These are phyloP conservation scores for Hyaloscypha variabilis DNA, from an alignment of 495 filamentous ascomycete genomes.

Conservation along the genomic window DNA sequence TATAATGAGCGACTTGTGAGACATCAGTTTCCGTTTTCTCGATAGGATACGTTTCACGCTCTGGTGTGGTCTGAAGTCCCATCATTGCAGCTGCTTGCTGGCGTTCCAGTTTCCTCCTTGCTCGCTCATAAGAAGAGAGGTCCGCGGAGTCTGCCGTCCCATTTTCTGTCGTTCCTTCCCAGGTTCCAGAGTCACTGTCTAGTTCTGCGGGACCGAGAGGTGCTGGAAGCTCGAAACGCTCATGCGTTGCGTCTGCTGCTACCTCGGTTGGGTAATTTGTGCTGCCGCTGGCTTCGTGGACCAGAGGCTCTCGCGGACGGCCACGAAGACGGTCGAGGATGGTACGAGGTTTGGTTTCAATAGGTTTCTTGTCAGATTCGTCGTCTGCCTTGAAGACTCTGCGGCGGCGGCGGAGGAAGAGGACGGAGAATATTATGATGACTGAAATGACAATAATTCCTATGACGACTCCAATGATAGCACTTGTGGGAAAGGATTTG, in stretches of 20 bases:
- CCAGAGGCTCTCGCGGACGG: background rate
- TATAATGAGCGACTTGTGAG: slow-evolving; percentile 40
- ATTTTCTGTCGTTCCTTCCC: slow-evolving; percentile 40
- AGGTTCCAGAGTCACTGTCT: slow-evolving; percentile 40
- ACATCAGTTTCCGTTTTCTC: slow-evolving; percentile 43
- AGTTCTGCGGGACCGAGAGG: slow-evolving; percentile 50
- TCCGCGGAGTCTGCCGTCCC: slow-evolving; percentile 33
- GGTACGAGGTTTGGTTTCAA: slow-evolving; percentile 4
- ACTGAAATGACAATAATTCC: slow-evolving; percentile 30
- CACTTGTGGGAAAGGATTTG: slow-evolving; percentile 46
- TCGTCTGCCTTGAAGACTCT: background rate
- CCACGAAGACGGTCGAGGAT: slow-evolving; percentile 20
- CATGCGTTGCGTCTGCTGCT: slow-evolving; percentile 47
- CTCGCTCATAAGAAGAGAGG: slow-evolving; percentile 46
- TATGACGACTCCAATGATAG: slow-evolving; percentile 46
- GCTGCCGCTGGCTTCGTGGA: slow-evolving; percentile 22
- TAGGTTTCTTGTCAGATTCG: slow-evolving; percentile 15
- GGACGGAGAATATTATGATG: background rate
- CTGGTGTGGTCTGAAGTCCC: slow-evolving; percentile 32
- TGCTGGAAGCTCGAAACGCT: slow-evolving; percentile 51
- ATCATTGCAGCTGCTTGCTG: slow-evolving; percentile 37
- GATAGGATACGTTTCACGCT: slow-evolving; percentile 22
- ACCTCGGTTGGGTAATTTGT: slow-evolving; percentile 43
- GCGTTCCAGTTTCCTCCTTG: slow-evolving; percentile 45
- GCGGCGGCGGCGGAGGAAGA: slow-evolving; percentile 11